Percentiles rank a stretch among this genome's conserved stretches.
Evolutionary conservation across 768 basidiomycete species (phyloP).

Genomic region (Termitomyces sp.): DNA sequence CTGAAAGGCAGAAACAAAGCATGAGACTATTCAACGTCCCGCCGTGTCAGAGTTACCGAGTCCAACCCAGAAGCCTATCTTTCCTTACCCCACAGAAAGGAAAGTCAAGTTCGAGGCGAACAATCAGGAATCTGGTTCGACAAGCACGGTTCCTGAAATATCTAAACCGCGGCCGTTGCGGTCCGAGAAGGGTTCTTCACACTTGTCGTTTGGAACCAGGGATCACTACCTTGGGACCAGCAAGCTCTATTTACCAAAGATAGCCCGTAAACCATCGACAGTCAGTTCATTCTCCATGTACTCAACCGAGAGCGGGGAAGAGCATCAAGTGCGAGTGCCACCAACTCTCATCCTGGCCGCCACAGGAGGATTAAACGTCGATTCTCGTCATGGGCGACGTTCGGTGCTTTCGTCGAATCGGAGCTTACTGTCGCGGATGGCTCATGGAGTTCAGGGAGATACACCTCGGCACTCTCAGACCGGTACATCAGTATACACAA

Average conservation of each 20-base stretch:
- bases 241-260: conserved; percentile 1
- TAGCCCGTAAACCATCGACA: conserved; percentile 22
- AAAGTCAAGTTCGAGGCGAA: conserved; percentile 33
- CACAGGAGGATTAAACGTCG: conserved; percentile 16
- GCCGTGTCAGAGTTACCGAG: conserved; percentile 10
- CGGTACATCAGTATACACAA: conserved; percentile 7
- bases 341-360: conserved; percentile 32
- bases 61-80: conserved; percentile 23
- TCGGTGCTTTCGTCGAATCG: conserved; percentile 14
- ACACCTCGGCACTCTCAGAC: conserved; percentile 11
- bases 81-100: conserved; percentile 19
- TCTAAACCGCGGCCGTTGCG: conserved; percentile 12
- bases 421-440: conserved; percentile 13
- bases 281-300: conserved; percentile 21
- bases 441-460: conserved; percentile 3
- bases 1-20: conserved; percentile 24
- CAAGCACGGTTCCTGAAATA: conserved; percentile 2
- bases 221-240: neutral
- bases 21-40: conserved; percentile 27
- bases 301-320: conserved; percentile 26
- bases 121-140: neutral
- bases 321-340: conserved; percentile 20
- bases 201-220: neutral
- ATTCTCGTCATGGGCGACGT: conserved; percentile 10
- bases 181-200: conserved; percentile 8